phyloP scores from a whole-genome alignment of 2,329 filamentous ascomycete genomes.

The Colletotrichum tropicicola region DNA sequence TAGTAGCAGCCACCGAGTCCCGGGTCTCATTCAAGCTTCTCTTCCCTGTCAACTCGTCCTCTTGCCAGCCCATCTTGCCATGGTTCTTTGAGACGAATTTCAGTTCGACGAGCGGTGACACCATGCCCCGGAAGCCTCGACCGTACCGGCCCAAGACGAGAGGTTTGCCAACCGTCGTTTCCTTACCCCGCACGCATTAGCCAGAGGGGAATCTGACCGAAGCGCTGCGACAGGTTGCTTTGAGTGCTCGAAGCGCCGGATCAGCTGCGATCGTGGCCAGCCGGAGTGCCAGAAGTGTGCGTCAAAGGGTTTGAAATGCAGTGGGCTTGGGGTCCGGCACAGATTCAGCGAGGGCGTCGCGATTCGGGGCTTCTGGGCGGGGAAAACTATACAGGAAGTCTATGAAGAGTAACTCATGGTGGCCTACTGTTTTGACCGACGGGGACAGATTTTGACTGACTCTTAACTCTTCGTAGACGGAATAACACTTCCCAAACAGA shows the following conservation, averaged over 20 bases:
- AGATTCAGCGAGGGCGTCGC: slow-evolving; percentile 18
- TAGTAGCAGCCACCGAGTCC: not conserved
- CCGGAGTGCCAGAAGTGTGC: slow-evolving; percentile 29
- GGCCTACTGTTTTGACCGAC: not conserved
- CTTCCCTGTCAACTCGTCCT: not conserved
- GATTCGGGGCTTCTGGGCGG: not conserved
- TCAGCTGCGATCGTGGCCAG: slow-evolving; percentile 29
- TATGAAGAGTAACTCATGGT: not conserved
- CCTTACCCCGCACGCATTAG: not conserved
- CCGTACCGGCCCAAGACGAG: slow-evolving; percentile 1
- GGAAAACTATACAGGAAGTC: not conserved
- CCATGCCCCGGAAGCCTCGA: not conserved
- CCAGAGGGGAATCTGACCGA: not conserved
- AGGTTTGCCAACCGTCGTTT: not conserved
- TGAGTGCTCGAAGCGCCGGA: slow-evolving; percentile 30
- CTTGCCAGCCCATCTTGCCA: too few species aligned
- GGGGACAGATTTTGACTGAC: not conserved
- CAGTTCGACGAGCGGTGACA: too few species aligned
- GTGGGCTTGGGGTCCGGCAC: slow-evolving; percentile 22
- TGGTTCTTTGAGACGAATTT: too few species aligned
- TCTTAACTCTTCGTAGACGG: too few species aligned
- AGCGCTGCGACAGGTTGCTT: slow-evolving; percentile 21
- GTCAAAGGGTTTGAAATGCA: slow-evolving; percentile 28
- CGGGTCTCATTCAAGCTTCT: not conserved
- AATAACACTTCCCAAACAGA: too few species aligned